Conservation (phyloP, 23 red algal genomes). For the Porphyridium purpureum region DNA sequence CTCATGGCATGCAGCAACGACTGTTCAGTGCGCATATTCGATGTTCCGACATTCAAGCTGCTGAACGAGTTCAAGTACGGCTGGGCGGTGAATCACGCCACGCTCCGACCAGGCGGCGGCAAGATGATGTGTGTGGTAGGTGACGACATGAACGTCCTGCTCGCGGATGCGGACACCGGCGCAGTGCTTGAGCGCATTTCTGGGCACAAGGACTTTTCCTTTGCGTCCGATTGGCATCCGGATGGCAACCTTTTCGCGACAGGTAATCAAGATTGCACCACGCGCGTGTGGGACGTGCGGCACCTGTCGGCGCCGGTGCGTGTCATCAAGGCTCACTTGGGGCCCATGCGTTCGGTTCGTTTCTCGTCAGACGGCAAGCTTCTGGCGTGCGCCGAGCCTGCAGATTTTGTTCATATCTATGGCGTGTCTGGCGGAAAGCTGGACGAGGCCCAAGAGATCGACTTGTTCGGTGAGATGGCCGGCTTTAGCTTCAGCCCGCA, state of each 20-base stretch:
- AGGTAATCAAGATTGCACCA: conserved; percentile 79
- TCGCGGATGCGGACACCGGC: conserved; percentile 33
- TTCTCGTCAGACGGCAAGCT: conserved; percentile 61
- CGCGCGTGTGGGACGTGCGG: conserved; percentile 95
- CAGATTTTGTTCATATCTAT: conserved; percentile 83
- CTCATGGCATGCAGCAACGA: conserved; percentile 65
- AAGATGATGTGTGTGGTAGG: conserved; percentile 55
- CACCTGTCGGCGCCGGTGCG: no score
- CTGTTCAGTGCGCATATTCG: conserved; percentile 56
- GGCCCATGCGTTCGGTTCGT: conserved; percentile 49
- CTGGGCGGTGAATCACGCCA: conserved; percentile 53
- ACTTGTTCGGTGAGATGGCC: conserved; percentile 79
- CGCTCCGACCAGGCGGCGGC: conserved; percentile 24
- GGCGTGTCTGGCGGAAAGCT: conserved; percentile 26
- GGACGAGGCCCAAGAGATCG: conserved; percentile 59
- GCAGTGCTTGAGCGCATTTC: no score
- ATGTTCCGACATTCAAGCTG: conserved; percentile 24
- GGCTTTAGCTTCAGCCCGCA: conserved; percentile 44
- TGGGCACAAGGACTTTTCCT: conserved; percentile 73
- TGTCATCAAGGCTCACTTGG: conserved; percentile 40
- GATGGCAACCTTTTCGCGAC: conserved; percentile 63
- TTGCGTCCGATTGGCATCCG: conserved; percentile 85
- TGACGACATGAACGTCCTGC: conserved; percentile 31
- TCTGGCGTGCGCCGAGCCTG: conserved; percentile 54
- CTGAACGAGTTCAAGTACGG: conserved; percentile 13